A percentile compares a stretch with the other conserved stretches of the same genome.
Conservation (phyloP, 2,329 filamentous ascomycete species). For the Capronia coronata region DNA sequence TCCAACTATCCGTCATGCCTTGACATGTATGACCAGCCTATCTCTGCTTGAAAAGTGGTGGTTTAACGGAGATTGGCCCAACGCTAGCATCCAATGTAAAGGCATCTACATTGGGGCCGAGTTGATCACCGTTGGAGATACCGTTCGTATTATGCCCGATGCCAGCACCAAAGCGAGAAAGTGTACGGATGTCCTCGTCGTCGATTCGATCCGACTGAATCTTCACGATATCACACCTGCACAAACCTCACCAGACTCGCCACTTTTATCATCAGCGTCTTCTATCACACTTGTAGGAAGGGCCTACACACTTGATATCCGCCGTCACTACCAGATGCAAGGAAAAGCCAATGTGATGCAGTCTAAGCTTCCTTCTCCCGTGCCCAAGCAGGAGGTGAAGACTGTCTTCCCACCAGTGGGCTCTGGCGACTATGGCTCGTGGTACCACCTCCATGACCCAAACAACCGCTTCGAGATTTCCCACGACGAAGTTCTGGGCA, state of each 20-base stretch:
- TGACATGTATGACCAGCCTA: constrained; percentile 49
- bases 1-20: constrained; percentile 49
- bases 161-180: constrained; percentile 13
- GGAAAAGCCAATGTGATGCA: not conserved
- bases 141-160: constrained; percentile 45
- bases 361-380: constrained; percentile 15
- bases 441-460: constrained; percentile 46
- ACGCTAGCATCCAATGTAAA: constrained; percentile 47
- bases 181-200: constrained; percentile 48
- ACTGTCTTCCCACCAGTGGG: constrained; percentile 36
- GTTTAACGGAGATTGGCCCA: constrained; percentile 51
- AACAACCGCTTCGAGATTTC: constrained; percentile 42
- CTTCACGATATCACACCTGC: constrained; percentile 46
- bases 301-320: constrained; percentile 39
- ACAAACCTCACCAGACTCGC: constrained; percentile 41
- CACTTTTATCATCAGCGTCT: constrained; percentile 42
- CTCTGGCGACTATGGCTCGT: constrained; percentile 45
- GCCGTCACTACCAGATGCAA: constrained; percentile 20
- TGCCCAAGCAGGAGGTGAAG: constrained; percentile 34
- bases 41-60: constrained; percentile 48
- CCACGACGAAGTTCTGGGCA: constrained; percentile 48
- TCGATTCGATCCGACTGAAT: constrained; percentile 49
- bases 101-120: constrained; percentile 54
- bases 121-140: constrained; percentile 49
- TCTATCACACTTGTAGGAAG: constrained; percentile 46